Evolutionary conservation across 345 rosid species (phyloP).

Genomic region (Eucalyptus regnans): DNA sequence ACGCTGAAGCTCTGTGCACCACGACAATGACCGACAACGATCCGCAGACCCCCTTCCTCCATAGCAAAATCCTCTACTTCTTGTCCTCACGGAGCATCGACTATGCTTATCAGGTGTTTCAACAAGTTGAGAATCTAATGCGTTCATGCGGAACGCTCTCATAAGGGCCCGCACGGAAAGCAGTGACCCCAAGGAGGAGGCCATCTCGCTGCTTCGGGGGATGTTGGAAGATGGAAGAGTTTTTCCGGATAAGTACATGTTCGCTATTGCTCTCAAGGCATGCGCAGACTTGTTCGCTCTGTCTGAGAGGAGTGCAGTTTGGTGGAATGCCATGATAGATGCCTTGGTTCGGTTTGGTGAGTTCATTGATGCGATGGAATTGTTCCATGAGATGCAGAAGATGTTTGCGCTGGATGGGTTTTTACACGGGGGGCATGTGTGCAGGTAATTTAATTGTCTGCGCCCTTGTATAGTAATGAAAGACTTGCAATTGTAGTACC

Average conservation of each 20-base stretch:
- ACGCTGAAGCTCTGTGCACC: slow-evolving; percentile 56
- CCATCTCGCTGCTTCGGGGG: slow-evolving; percentile 21
- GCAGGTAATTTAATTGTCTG: too few relatives aligned
- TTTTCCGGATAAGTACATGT: slow-evolving; percentile 58
- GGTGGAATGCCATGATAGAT: too few relatives aligned
- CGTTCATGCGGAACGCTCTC: slow-evolving; percentile 85
- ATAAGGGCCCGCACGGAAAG: slow-evolving; percentile 54
- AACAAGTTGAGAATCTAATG: slow-evolving; percentile 27
- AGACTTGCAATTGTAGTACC: background rate
- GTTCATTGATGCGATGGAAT: too few relatives aligned
- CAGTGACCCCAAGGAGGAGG: slow-evolving; percentile 32
- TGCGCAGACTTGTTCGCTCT: slow-evolving; percentile 39
- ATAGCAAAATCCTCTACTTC: slow-evolving; percentile 46
- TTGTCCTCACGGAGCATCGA: slow-evolving; percentile 8
- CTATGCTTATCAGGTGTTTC: slow-evolving; percentile 16
- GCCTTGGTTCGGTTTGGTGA: too few relatives aligned
- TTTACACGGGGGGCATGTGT: too few relatives aligned
- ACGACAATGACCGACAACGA: slow-evolving; percentile 17
- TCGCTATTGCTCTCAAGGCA: slow-evolving; percentile 71
- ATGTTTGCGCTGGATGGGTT: too few relatives aligned
- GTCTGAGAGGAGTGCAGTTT: too few relatives aligned
- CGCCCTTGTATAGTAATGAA: too few relatives aligned
- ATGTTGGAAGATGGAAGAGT: slow-evolving; percentile 42
- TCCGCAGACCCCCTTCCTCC: slow-evolving; percentile 30
- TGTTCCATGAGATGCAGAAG: too few relatives aligned